Evolutionary conservation across 1,284 basidiomycete species (phyloP), one percentile per base, ranked within the genome.

Genomic region (Leccinum colubrinum): DNA sequence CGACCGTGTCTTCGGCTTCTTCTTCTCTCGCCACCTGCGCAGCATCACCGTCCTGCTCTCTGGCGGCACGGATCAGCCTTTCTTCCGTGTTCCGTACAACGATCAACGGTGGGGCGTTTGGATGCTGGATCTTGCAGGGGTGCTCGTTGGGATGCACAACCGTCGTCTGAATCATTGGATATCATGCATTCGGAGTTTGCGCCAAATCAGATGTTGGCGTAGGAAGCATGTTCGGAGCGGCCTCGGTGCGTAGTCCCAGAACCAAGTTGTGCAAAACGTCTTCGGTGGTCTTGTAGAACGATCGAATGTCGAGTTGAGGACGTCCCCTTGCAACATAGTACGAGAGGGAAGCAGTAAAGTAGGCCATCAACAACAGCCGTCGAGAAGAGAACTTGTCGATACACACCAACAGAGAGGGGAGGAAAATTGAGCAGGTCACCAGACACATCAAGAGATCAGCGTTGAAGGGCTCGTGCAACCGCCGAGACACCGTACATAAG

Each of bases 81-180:
- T 61, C 6, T 70, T 64, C 11, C 77, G 70, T 9, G 67, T 64
- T 3, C 86, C 85, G 60, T 83, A 87, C 48, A 81, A 62, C 12
- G 69, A 63, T 0, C 78, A 77, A 66, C 79, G 85, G 67, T 85
- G 81, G 4, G 37, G 81, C 78, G 14, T 89, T 74, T 6, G 86
- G 74, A 30, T 87, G 80, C 64, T 85, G 81, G 2, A 77, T 64
- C 72, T 88, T 89, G 64, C 81, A 78, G 5, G 87, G 70, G 69
- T 90, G 88, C 61, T 87, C 85, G 65, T 88, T 84, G 0, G 83
- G 81, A 55, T 75, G 76, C 48, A 75, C 66, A 25, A 77, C 60
- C 0, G 68, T 67, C 27, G 75, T 67, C 53, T 75, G 65, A 48
- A 76, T 55, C 59, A 89, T 73, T n/a, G 83, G 77, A 20, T 83